Evolutionary conservation across 371 early-diverging fungal genomes (phyloP), one percentile per base, ranked within the genome.

Genomic region (Mortierella polycephala): DNA sequence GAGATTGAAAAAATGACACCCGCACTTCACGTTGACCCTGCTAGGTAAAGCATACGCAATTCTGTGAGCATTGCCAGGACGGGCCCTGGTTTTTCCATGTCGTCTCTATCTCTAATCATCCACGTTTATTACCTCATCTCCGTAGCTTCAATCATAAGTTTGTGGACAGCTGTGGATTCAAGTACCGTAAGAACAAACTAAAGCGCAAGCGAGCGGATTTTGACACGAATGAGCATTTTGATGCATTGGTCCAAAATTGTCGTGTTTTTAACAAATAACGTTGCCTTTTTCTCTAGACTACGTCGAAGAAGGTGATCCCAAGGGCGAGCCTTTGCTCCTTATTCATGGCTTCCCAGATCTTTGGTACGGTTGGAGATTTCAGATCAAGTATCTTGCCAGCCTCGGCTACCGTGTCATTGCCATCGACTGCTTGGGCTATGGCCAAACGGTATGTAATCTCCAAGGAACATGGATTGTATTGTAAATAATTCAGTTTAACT

Each of bases 311-410:
- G 92, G 92, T 21, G 57, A 83, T 12, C 70, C 81, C 40, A 73
- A 83, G 0, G 74, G 82, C 0, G 82, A 85, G 7, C 75, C 84
- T 1, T 56, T 92, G n/a, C 44, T 93, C 14, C 84, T 91, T 18
- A 52, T 86, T 50, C 94, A 93, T 54, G 94, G 94, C 7, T 93
- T 91, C 82, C 94, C 94, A 0, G 94, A 93, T 53, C 62, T 83
- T 11, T 87, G 86, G 85, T 81, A 84, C 64, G 92, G 90, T n/a
- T 94, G 93, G 93, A 85, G 93, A 55, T 84, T 90, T 61, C 93
- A 93, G 67, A 91, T 94, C 67, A 82, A 84, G 16, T 86, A 83
- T 67, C 82, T 94, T 10, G 90, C 83, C 37, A 55, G 73, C 1
- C 82, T 84, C 18, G 93, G 93, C 11, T 94, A 89, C 80, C 89